Base-by-base conservation (phyloP, 2,329 filamentous ascomycete species). In the Aspergillus jensenii region DNA sequence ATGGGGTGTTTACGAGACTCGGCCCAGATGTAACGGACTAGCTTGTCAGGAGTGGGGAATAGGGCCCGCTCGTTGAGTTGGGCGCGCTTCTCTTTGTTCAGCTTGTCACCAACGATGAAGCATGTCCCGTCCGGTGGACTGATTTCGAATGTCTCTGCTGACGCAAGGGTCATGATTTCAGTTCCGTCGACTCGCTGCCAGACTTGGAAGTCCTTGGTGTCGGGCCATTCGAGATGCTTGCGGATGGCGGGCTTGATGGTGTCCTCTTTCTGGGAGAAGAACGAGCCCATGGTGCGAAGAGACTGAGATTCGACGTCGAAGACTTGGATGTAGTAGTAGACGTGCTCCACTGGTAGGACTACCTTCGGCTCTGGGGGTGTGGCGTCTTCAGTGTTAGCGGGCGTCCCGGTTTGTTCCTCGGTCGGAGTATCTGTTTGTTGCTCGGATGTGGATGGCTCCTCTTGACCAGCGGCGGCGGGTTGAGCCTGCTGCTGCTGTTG, bases 241-340 rank as follows among this genome's bases (percentile, higher is more conserved):
- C 76, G 69, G 35, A 80, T 65, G 6, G 73, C 71, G 12, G 70
- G 65, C 58, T 76, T 77, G 60, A 81, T 72, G 15, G 70, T 74
- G 17, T 75, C 71, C 25, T 72, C 71, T 9, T 69, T 67, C 50
- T 72, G 73, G 6, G 74, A 77, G 52, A 79, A 75, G 65, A 78
- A 78, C 14, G 72, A 75, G 27, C 75, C 75, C 12, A 76, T 66
- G 3, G 74, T 75, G 7, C 65, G 68, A 15, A 81, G 66, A 1
- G 65, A 71, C 61, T 81, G 79, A 9, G 72, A 73, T 25, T 82
- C 78, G 14, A 79, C 74, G 57, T 85, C 81, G 62, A 81, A 84
- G 6, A 81, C 63, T 58, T 85, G 81, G 45, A 85, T 69, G 60
- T 81, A 79, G 59, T 78, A 79, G 55, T 79, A 80, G 14, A 75